Evolutionary conservation across 2,329 filamentous ascomycete genomes (phyloP), one percentile per base, ranked within the genome.

Genomic region (Chaetomiaceae sp.): DNA sequence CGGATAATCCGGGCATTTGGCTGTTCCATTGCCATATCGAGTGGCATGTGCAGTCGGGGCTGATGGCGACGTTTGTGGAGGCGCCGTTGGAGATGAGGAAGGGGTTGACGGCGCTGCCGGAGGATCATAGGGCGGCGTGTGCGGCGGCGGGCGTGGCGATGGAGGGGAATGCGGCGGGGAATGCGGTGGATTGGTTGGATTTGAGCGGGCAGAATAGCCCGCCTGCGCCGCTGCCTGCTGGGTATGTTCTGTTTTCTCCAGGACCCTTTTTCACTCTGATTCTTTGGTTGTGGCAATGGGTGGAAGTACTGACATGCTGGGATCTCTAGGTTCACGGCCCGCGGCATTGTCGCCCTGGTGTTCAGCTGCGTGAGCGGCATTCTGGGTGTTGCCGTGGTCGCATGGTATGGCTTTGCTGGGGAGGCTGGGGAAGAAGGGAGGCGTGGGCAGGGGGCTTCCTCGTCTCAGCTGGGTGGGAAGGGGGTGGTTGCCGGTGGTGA

Each of bases 1-100:
- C 82, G 1, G 73, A 86, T 58, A 86, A 86, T 54, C 79, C 83
- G 10, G 45, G 43, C 5, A 69, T 85, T 18, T 86, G 81, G 81
- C 63, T 85, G 4, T 86, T 89, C 68, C 86, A 89, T 65, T 90
- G 86, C 65, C 86, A 91, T 61, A 83, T 90, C 43, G 84, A 87
- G 60, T 91, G 84, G 84, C 84, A 88, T 60, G 70, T 86, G 47
- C 67, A 74, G 1, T 79, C 79, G 3, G 84, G 84, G n/a, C 70
- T 88, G 2, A 69, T 79, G 3, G 75, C 80, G 19, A 81, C 79
- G 1, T 75, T 87, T 53, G 64, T 85, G 50, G 82, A 84, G 62
- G 75, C 78, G 0, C 82, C 81, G 0, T 60, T 74, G 3, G 73
- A 79, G 15, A 60, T 93, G 0, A 85, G 89, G 58, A 63, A 75